Base-by-base conservation (phyloP, 805 yeast species). In the Yarrowia sp. region DNA sequence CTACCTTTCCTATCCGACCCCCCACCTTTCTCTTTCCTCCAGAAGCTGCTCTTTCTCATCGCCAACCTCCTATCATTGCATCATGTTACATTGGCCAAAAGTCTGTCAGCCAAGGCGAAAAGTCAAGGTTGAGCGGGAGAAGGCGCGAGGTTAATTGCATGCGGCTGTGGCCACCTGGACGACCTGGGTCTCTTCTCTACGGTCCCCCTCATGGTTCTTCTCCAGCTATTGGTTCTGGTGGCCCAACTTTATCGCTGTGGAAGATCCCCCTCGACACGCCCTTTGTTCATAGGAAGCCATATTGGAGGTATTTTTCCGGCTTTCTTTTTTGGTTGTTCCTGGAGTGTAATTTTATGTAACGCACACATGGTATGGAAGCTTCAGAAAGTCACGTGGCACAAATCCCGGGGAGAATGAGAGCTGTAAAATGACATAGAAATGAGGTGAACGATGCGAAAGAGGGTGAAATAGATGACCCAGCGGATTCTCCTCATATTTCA, bases 311-410 rank as follows among this genome's bases (percentile, higher is more conserved):
- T 52, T 52, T 35, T 35, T 11, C 12, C 45, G 19, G 35, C 59
- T 53, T 53, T 40, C 59, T 53, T 53, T 53, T 53, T 15, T 41
- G 45, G 42, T 3, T 38, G 63, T 56, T 41, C 63, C 63, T 56
- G 63, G 63, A 56, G 63, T 56, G 63, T 56, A 56, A 56, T 56
- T 56, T 42, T 41, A 56, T 56, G 63, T 26, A 26, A 56, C 63
- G 12, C 50, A 49, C 42, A 52, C 45, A 40, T 55, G 63, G 40
- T 38, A 41, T 36, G 45, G 59, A 53, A 53, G 16, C 32, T 36
- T 53, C 16, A 16, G 15, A 26, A 41, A 41, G 48, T 56, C 63
- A 56, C 63, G 63, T 56, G 63, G 15, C 11, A 36, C 11, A 36
- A 49, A 38, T 38, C 40, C 10, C 8, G 40, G 12, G 46, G 9